Evolutionary conservation across 192 early-diverging fungal genomes (phyloP), one percentile per base, ranked within the genome.

Genomic region (Coemansia sp.): DNA sequence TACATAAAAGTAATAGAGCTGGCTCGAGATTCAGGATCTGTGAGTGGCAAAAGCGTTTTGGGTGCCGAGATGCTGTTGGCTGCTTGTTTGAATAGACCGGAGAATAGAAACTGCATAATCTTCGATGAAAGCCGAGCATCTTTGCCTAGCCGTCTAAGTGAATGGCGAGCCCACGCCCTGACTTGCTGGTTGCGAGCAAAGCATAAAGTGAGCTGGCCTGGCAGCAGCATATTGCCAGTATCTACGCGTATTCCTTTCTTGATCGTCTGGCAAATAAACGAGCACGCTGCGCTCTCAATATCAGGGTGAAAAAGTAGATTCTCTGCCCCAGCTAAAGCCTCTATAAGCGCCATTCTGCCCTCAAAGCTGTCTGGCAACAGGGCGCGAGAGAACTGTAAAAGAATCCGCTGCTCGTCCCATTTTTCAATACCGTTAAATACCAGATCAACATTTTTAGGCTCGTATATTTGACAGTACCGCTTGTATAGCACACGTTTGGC

Each of bases 381-480:
- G 0, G 18, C 46, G 9, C 30, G 35, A 2, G 53, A n/a, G 12
- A 78, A 36, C 12, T 39, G 57, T 6, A 42, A 36, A 18, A 15
- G 35, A 10, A 78, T 65, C 6, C 74, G 74, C 16, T 45, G 20
- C 31, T 57, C 59, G 50, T 78, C 74, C 74, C 74, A 78, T 9
- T 36, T 23, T 23, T 61, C 60, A 13, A 80, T 44, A 4, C 13
- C 39, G 3, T 33, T 20, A 20, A 74, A 66, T 15, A 70, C 69
- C 11, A 16, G 15, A 10, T 70, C 57, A 5, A 80, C 57, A 3
- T 16, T 13, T 0, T 26, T 19, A 3, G 23, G 38, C 14, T 59
- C 57, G 58, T 76, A 75, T 18, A 52, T 26, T 30, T 56, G 43
- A 13, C 35, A 33, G 47, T 75, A 67, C 2, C 49, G 47, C 42